These are phyloP conservation scores for Sarcodon aspratus DNA, from an alignment of 768 basidiomycete species.

Conservation along the genomic window DNA sequence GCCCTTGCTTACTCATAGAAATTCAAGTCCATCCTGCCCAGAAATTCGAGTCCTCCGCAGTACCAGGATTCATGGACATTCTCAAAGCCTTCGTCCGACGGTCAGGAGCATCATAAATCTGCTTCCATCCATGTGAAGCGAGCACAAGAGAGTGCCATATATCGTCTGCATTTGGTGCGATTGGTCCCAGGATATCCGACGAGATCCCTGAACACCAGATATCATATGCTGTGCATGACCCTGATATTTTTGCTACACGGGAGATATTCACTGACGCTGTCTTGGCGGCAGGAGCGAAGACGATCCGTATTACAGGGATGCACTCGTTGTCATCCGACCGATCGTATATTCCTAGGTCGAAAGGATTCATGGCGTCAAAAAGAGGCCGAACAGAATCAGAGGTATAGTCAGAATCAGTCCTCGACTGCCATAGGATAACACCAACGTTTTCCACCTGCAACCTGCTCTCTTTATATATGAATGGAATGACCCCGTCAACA, in stretches of 20 bases:
- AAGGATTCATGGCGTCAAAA: slow-evolving; percentile 17
- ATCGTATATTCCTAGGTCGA: slow-evolving; percentile 8
- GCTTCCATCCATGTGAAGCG: too few relatives aligned
- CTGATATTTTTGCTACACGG: background rate
- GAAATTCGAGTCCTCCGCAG: too few relatives aligned
- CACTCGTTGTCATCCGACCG: slow-evolving; percentile 7
- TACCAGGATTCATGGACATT: too few relatives aligned
- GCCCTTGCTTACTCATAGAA: too few relatives aligned
- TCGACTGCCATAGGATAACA: slow-evolving; percentile 16
- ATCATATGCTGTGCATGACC: slow-evolving; percentile 6
- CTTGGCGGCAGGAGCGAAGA: slow-evolving; percentile 12
- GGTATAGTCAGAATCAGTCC: slow-evolving; percentile 10
- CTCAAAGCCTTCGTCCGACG: too few relatives aligned
- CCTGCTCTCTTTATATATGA: slow-evolving; percentile 8
- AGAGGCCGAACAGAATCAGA: slow-evolving; percentile 4
- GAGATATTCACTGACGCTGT: background rate
- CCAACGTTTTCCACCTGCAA: slow-evolving; percentile 9
- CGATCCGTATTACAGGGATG: slow-evolving; percentile 6
- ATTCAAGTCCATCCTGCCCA: too few relatives aligned
- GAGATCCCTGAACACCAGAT: slow-evolving; percentile 7
- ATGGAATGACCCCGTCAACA: slow-evolving; percentile 17
- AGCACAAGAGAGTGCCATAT: too few relatives aligned
- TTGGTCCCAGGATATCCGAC: too few relatives aligned
- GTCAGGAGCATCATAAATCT: too few relatives aligned
- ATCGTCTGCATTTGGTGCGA: too few relatives aligned